Evolutionary conservation across 176 grass and related monocot genomes (phyloP).

Genomic region (Paspalum vaginatum): DNA sequence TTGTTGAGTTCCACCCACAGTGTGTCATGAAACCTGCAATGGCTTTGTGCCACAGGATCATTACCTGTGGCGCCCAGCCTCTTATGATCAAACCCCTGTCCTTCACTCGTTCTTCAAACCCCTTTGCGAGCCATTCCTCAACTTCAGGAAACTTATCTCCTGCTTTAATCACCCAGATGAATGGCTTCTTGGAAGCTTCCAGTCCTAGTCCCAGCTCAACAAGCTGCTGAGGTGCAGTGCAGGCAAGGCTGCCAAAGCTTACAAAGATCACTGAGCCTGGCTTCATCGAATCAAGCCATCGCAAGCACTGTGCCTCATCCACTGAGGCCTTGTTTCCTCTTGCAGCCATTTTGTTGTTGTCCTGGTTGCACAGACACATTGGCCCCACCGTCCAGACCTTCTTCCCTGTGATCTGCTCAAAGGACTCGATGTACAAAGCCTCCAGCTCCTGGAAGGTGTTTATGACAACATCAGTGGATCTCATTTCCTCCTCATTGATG

Average conservation of each 20-base stretch:
- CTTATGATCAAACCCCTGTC: conserved; percentile 52
- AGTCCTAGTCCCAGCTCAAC: conserved; percentile 69
- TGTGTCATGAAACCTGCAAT: conserved; percentile 70
- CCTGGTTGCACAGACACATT: conserved; percentile 55
- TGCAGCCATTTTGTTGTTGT: conserved; percentile 8
- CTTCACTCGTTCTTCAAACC: conserved; percentile 54
- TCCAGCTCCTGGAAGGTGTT: conserved; percentile 75
- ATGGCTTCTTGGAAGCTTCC: conserved; percentile 59
- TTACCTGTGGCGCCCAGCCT: conserved; percentile 65
- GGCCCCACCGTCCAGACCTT: conserved; percentile 68
- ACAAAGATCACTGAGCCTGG: conserved; percentile 65
- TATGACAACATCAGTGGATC: conserved; percentile 46
- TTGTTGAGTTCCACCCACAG: conserved; percentile 76
- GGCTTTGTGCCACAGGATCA: conserved; percentile 69
- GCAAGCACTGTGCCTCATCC: conserved; percentile 56
- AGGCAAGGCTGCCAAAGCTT: conserved; percentile 68
- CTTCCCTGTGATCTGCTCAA: conserved; percentile 38
- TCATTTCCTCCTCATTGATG: conserved; percentile 35
- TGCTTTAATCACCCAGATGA: conserved; percentile 76
- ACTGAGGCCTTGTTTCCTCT: conserved; percentile 57
- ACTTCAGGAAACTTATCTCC: conserved; percentile 50
- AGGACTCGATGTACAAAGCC: conserved; percentile 45
- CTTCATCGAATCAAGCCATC: conserved; percentile 59
- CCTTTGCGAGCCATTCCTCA: conserved; percentile 62
- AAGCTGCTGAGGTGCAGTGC: conserved; percentile 52